Evolutionary conservation across 2,329 filamentous ascomycete genomes (phyloP).

Genomic region (Venturia effusa): DNA sequence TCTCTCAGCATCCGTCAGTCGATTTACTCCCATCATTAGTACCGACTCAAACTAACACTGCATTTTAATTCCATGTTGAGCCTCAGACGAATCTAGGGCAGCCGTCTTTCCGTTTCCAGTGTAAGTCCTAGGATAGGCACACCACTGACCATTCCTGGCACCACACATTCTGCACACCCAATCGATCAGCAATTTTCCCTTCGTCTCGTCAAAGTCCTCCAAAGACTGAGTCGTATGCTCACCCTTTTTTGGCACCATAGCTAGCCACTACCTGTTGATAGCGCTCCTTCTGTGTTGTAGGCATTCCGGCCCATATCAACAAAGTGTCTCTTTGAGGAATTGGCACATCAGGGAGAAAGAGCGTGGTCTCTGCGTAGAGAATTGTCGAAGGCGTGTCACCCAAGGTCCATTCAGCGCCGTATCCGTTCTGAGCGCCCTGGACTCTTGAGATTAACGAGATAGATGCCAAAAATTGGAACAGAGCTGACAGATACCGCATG

Average conservation of each 20-base stretch:
- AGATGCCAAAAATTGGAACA: neutral
- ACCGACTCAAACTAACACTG: neutral
- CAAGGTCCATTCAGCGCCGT: neutral
- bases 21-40: neutral
- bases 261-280: constrained; percentile 1
- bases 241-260: neutral
- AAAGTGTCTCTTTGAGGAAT: neutral
- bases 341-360: neutral
- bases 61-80: neutral
- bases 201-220: neutral
- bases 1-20: neutral
- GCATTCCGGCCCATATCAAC: constrained; percentile 6
- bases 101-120: neutral
- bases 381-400: neutral
- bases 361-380: constrained; percentile 1
- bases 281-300: neutral
- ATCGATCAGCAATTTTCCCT: neutral
- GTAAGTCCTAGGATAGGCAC: neutral
- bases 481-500: neutral
- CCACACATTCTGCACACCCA: neutral
- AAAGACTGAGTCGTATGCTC: neutral
- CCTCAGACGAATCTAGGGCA: neutral
- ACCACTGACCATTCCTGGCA: neutral
- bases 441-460: neutral
- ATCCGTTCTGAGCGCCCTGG: neutral